Base-by-base conservation (phyloP, 495 filamentous ascomycete genomes). In the Aspergillus avenaceus region DNA sequence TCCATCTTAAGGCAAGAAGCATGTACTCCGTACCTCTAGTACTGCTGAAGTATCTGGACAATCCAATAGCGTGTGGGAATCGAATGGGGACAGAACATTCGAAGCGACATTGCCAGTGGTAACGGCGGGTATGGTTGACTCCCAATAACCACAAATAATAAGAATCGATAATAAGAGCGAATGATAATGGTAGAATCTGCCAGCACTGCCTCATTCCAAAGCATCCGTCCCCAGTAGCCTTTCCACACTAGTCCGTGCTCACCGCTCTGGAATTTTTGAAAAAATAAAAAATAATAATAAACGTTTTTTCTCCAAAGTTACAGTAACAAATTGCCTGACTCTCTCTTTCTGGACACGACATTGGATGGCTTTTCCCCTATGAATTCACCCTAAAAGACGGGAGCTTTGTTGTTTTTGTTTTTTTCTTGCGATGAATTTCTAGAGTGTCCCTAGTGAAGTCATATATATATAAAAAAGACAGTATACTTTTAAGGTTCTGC, bases 201-300 rank as follows among this genome's bases (percentile, higher is more conserved):
- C 57, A 61, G 59, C 54, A 61, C 59, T 61, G 59, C 59, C 59
- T 61, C 59, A 52, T 49, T 61, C 52, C 51, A 47, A 52, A 47
- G 45, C 48, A 45, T 29, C 38, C 37, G 32, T 45, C 50, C 34
- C 41, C 52, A 48, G 43, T 53, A 24, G 43, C 34, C 54, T 18
- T 50, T 45, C 27, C 47, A 51, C 53, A 23, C 29, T 46, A 34
- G 34, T 28, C 23, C 12, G n/a, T 45, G 22, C 53, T 56, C 58
- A 60, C 58, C 58, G 58, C 58, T 60, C 48, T 52, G 40, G 34
- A 49, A 51, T 48, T 32, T 32, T 23, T 5, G 19, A 3, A 42
- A 21, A 2, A 42, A 21, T 42, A 2, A 19, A 42, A 29, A 19
- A 45, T 8, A 9, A 29, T 29, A 26, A 29, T 12, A 36, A 36